Evolutionary conservation across 768 basidiomycete species (phyloP), one percentile per base, ranked within the genome.

Genomic region (Tylopilus sp.): DNA sequence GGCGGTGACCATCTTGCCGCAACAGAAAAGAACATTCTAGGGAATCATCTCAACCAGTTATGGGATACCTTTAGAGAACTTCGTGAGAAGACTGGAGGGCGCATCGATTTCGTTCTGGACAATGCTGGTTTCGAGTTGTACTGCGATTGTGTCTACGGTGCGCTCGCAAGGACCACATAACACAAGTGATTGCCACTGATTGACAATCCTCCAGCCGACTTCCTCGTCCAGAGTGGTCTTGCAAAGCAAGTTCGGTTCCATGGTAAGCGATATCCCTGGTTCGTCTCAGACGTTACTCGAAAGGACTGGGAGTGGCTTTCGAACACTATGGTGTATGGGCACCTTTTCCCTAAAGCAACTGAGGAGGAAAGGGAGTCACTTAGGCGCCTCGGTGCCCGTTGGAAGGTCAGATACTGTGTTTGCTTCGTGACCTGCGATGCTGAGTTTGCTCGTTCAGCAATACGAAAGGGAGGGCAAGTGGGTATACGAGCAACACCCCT

Each of bases 231-330:
- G 70, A 87, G 83, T 56, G 94, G 94, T 2, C 81, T 92, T 26
- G 92, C 91, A 30, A 85, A 71, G 38, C 79, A 92, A 71, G 78
- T 98, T 52, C 83, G 84, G 57, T 96, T 98, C 83, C 95, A 98
- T 68, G 95, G 95, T 45, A 98, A 97, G 73, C 87, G 92, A 36
- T 91, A 90, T 63, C 84, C 95, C 4, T 96, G 93, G 93, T 95
- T 95, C 68, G 91, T 93, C 29, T 91, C 88, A 13, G 95, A 97
- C 67, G 85, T 96, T 45, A 98, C 94, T 34, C 86, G 81, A 69
- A 88, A 90, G 66, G 95, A 98, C 65, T 98, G 92, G 90, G 80
- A 89, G 45, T 98, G 95, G 95, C 78, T 92, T 46, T 68, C 89
- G 53, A 93, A 93, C 67, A 82, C 81, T 28, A 87, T 90, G 85